Percentiles rank a stretch among this genome's conserved stretches.
Evolutionary conservation across 139 green algal genomes (phyloP).

Genomic region (Dunaliella primolecta): DNA sequence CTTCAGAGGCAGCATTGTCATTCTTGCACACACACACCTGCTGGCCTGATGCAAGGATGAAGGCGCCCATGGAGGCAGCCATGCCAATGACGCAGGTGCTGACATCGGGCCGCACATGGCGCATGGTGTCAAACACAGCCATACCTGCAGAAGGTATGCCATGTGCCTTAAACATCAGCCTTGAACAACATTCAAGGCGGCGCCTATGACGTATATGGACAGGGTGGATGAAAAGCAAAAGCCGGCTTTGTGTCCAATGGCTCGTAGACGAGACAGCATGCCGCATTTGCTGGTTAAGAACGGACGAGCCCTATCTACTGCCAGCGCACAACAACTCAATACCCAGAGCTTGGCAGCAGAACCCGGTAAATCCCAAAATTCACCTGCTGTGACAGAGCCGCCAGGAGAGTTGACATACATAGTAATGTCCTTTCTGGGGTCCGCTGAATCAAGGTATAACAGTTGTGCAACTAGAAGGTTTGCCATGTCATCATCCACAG

Average conservation of each 20-base stretch:
- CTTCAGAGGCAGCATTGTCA: too few species aligned
- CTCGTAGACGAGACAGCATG: background rate
- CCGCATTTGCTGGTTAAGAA: too few species aligned
- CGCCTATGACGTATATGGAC: too few species aligned
- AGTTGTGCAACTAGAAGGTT: constrained; percentile 98
- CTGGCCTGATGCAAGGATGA: constrained; percentile 91
- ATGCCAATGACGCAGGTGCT: constrained; percentile 97
- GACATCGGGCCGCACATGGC: constrained; percentile 93
- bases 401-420: constrained; percentile 99
- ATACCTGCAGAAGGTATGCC: constrained; percentile 68
- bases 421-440: constrained; percentile 86
- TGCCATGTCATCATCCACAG: constrained; percentile 99
- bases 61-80: constrained; percentile 97
- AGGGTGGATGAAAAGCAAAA: too few species aligned
- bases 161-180: too few species aligned
- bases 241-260: background rate
- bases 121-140: constrained; percentile 99
- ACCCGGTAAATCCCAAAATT: too few species aligned
- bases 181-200: background rate
- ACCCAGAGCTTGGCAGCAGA: too few species aligned
- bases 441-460: constrained; percentile 89
- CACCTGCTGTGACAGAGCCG: constrained; percentile 89
- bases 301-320: too few species aligned
- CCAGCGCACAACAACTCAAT: too few species aligned
- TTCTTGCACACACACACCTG: too few species aligned